Conservation (phyloP, 2,329 filamentous ascomycete genomes). For the Sporothrix phasma region DNA sequence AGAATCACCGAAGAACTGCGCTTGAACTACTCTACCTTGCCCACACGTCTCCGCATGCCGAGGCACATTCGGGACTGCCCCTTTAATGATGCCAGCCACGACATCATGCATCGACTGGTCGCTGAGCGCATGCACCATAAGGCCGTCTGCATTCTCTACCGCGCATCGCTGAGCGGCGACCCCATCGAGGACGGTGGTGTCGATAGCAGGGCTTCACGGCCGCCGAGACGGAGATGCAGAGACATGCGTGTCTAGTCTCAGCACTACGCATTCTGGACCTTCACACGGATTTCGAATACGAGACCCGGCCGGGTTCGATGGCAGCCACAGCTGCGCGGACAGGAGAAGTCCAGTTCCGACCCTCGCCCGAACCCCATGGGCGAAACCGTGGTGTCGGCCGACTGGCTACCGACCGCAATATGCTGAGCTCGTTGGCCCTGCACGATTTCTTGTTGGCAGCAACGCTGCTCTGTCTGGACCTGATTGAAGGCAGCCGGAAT, state of each 20-base stretch:
- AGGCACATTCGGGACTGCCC: slow-evolving; percentile 17
- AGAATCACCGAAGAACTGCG: slow-evolving; percentile 14
- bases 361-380: background rate
- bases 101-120: slow-evolving; percentile 43
- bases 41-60: slow-evolving; percentile 17
- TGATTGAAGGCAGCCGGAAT: slow-evolving; percentile 29
- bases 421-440: slow-evolving; percentile 44
- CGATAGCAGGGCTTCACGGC: slow-evolving; percentile 21
- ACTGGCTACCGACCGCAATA: slow-evolving; percentile 44
- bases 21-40: slow-evolving; percentile 2
- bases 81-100: slow-evolving; percentile 35
- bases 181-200: slow-evolving; percentile 21
- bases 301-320: slow-evolving; percentile 31
- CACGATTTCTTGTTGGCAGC: slow-evolving; percentile 53
- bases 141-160: slow-evolving; percentile 45
- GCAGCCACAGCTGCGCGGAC: background rate
- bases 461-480: slow-evolving; percentile 47
- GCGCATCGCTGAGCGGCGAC: slow-evolving; percentile 33
- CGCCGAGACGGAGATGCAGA: slow-evolving; percentile 32
- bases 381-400: slow-evolving; percentile 32
- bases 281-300: slow-evolving; percentile 39
- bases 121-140: slow-evolving; percentile 44
- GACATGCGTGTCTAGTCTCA: slow-evolving; percentile 42
- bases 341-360: background rate
- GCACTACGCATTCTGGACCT: slow-evolving; percentile 38